Evolutionary conservation across 2,329 filamentous ascomycete genomes (phyloP).

Genomic region (Didymella exigua): DNA sequence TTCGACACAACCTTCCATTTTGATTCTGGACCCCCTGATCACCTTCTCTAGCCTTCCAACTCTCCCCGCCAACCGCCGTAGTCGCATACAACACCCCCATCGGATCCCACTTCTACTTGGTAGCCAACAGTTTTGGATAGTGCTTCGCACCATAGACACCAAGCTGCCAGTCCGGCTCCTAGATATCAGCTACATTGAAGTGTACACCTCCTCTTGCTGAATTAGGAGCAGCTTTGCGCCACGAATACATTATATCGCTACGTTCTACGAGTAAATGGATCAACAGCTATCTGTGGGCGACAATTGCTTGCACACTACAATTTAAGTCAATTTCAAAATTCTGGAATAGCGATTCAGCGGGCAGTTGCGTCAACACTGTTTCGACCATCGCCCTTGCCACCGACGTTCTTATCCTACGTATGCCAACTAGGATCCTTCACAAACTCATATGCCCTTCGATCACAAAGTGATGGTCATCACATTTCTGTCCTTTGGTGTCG

Average conservation of each 20-base stretch:
- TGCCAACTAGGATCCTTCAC: conserved; percentile 31
- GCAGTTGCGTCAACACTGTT: conserved; percentile 17
- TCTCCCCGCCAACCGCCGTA: conserved; percentile 33
- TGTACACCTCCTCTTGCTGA: conserved; percentile 31
- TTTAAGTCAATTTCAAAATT: conserved; percentile 36
- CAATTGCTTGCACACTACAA: conserved; percentile 31
- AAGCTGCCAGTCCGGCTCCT: conserved; percentile 34
- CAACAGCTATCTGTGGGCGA: conserved; percentile 20
- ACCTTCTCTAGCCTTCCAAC: conserved; percentile 30
- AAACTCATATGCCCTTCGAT: conserved; percentile 24
- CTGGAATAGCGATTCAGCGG: conserved; percentile 33
- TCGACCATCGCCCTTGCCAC: conserved; percentile 23
- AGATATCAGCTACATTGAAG: conserved; percentile 35
- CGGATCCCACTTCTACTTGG: conserved; percentile 40
- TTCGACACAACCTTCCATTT: conserved; percentile 31
- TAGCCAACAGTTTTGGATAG: conserved; percentile 31
- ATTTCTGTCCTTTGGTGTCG: conserved; percentile 25
- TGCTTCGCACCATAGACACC: conserved; percentile 34
- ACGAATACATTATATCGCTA: conserved; percentile 25
- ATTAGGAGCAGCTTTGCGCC: conserved; percentile 24
- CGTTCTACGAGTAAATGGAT: conserved; percentile 24
- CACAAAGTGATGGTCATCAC: conserved; percentile 25
- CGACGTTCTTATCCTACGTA: conserved; percentile 25
- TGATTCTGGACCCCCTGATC: conserved; percentile 29
- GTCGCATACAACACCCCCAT: conserved; percentile 34